Base-by-base conservation (phyloP, 1,284 basidiomycete species). In the Golubevia sp. region DNA sequence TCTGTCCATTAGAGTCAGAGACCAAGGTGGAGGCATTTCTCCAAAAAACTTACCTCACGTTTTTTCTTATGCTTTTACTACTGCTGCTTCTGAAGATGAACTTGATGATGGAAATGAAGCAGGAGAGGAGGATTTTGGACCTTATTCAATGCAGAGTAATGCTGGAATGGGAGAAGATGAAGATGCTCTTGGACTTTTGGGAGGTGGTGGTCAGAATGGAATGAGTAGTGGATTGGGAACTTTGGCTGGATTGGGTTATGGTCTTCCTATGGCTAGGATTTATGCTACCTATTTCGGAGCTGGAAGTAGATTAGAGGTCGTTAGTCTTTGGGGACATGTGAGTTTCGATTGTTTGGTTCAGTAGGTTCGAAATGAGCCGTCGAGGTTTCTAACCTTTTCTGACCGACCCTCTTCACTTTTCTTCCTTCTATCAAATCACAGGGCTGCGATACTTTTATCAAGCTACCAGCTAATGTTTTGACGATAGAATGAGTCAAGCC, bases 61-160 rank as follows among this genome's bases (percentile, higher is more conserved):
- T 25, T 82, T 81, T 56, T 65, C 63, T 52, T 81, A 82, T 34
- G 78, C 80, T 20, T 82, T 79, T 54, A 81, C 79, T 20, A 81
- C 78, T 1, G 75, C 72, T 1, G 73, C 66, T n/a, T n/a, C 48
- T 49, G 20, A 23, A 49, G 18, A 49, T 49, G n/a, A n/a, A n/a
- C n/a, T n/a, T n/a, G n/a, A n/a, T n/a, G n/a, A n/a, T n/a, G n/a
- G 1, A 49, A 53, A 13, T n/a, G 23, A 20, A 20, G 18, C 24
- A 13, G 67, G 66, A 11, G 74, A 67, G 24, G 64, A 63, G 1
- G 67, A 63, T 7, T 68, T 59, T 20, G 72, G 74, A 0, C 72
- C 76, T 34, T 76, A 76, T 49, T 68, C 74, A 1, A 71, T 73
- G 66, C 76, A 82, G 23, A 62, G 67, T 2, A 66, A 70, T 11